Evolutionary conservation across 2,329 filamentous ascomycete species (phyloP).

Genomic region (Phaeoacremonium minimum): DNA sequence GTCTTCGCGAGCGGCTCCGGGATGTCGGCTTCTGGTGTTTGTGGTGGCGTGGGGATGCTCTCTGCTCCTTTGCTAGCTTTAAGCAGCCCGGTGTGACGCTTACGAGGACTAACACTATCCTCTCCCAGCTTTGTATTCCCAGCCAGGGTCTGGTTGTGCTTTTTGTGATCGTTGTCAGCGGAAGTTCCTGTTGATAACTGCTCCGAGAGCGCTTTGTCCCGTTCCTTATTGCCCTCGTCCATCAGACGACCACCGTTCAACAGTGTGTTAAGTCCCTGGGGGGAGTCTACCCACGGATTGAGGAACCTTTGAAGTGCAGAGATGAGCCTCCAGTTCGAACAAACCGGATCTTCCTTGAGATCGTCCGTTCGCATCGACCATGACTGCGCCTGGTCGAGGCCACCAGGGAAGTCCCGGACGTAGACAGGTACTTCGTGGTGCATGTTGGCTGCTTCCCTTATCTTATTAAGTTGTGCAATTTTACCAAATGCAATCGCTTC

Average conservation of each 20-base stretch:
- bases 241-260: conserved; percentile 40
- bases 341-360: conserved; percentile 41
- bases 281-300: conserved; percentile 36
- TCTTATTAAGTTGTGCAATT: conserved; percentile 50
- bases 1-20: conserved; percentile 52
- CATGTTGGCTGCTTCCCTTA: conserved; percentile 63
- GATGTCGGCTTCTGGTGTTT: conserved; percentile 14
- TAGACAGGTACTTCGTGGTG: conserved; percentile 77
- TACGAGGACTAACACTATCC: conserved; percentile 24
- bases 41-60: conserved; percentile 13
- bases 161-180: not conserved
- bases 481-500: conserved; percentile 65
- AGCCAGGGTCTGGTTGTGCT: conserved; percentile 20
- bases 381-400: conserved; percentile 45
- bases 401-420: conserved; percentile 61
- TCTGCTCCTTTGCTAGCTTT: conserved; percentile 15
- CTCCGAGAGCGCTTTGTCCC: conserved; percentile 21
- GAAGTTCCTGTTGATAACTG: conserved; percentile 1
- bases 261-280: conserved; percentile 39
- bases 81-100: conserved; percentile 23
- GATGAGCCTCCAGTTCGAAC: conserved; percentile 46
- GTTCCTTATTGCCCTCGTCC: conserved; percentile 30
- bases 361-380: conserved; percentile 63
- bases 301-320: conserved; percentile 48
- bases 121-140: conserved; percentile 38